Conservation (phyloP, 257 asterid species). For the Solanum okadae region DNA sequence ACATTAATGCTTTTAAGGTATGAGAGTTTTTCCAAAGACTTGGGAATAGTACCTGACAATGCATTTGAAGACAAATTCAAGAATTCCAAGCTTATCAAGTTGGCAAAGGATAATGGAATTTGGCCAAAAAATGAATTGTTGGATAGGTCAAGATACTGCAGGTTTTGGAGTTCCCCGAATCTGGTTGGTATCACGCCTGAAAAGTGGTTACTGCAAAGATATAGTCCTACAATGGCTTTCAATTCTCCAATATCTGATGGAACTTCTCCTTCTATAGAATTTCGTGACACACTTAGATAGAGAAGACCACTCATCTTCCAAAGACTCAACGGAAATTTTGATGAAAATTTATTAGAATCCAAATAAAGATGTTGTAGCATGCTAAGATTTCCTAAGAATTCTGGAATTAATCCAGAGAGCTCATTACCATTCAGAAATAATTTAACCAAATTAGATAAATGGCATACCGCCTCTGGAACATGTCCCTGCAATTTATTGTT, state of each 20-base stretch:
- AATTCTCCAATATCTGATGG: neutral
- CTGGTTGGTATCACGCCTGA: neutral
- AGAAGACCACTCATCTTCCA: constrained; percentile 18
- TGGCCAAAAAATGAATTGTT: neutral
- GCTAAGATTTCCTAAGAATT: constrained; percentile 17
- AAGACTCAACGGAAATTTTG: constrained; percentile 12
- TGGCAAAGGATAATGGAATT: neutral
- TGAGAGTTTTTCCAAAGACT: neutral
- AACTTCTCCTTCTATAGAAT: neutral
- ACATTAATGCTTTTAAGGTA: neutral
- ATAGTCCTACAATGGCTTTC: neutral
- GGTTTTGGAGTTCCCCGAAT: neutral
- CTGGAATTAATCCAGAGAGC: constrained; percentile 18
- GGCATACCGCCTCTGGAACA: constrained; percentile 10
- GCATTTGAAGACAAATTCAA: neutral
- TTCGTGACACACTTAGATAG: constrained; percentile 10
- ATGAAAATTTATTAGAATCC: constrained; percentile 15
- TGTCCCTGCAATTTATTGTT: constrained; percentile 12
- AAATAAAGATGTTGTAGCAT: constrained; percentile 12
- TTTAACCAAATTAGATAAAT: constrained; percentile 10
- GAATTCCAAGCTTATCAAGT: neutral
- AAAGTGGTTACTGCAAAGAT: neutral
- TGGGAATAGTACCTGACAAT: neutral
- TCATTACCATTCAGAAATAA: neutral
- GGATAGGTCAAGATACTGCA: neutral